Percentiles rank a stretch among this genome's conserved stretches.
Evolutionary conservation across 148 eudicot species (phyloP).

Genomic region (Chenopodium album): DNA sequence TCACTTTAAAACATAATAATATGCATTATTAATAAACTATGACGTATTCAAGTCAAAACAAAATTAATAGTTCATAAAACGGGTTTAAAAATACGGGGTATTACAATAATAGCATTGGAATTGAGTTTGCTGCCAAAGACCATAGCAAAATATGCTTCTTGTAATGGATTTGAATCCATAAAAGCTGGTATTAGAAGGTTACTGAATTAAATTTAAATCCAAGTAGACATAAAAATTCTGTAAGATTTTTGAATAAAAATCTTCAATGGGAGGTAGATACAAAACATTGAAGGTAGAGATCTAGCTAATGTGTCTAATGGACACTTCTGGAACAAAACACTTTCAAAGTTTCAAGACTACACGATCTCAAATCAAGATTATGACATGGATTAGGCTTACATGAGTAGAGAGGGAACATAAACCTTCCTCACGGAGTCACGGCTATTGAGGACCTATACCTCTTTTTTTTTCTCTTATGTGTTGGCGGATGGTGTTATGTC

Average conservation of each 20-base stretch:
- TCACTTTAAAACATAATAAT: too few species aligned
- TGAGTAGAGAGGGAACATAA: conserved; percentile 14
- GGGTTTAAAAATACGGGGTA: too few species aligned
- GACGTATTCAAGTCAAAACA: too few species aligned
- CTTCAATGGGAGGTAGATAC: conserved; percentile 6
- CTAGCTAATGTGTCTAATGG: not conserved
- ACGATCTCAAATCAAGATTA: conserved; percentile 16
- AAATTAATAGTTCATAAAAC: too few species aligned
- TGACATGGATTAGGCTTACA: conserved; percentile 9
- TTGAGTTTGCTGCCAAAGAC: not conserved
- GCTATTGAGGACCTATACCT: too few species aligned
- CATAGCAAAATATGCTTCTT: not conserved
- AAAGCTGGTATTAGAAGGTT: conserved; percentile 13
- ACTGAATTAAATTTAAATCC: conserved; percentile 15
- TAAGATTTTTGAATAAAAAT: not conserved
- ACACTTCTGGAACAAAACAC: conserved; percentile 9
- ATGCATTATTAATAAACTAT: too few species aligned
- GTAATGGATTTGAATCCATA: not conserved
- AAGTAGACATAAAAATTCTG: not conserved
- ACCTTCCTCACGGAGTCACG: not conserved
- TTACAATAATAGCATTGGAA: not conserved
- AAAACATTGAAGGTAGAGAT: conserved; percentile 5
- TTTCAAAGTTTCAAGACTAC: conserved; percentile 6
- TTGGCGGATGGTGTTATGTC: too few species aligned
- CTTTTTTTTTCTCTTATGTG: too few species aligned